phyloP scores from a whole-genome alignment of 2,329 filamentous ascomycete species.

The Cylindrodendrum hubeiense region DNA sequence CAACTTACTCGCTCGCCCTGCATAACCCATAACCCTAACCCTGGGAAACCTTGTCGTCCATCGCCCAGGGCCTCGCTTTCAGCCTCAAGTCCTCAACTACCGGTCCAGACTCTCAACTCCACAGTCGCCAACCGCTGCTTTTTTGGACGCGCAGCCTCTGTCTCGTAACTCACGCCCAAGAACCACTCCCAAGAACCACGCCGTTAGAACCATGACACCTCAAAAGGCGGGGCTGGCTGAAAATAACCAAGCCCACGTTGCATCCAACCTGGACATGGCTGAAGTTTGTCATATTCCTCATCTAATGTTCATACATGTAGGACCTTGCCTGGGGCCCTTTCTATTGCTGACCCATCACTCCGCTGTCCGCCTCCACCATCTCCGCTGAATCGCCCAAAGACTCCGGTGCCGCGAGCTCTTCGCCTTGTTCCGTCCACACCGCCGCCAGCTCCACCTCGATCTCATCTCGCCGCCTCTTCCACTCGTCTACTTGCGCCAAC shows the following conservation, averaged over 20 bases:
- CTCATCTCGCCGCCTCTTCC: constrained; percentile 82
- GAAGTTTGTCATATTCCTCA: not conserved
- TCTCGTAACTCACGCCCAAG: not conserved
- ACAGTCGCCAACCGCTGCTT: not conserved
- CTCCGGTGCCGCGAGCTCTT: constrained; percentile 60
- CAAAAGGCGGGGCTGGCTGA: constrained; percentile 1
- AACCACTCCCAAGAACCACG: too few relatives aligned
- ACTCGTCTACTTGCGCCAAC: constrained; percentile 83
- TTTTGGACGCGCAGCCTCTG: not conserved
- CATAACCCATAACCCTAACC: constrained; percentile 23
- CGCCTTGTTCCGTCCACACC: constrained; percentile 69
- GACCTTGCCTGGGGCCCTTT: constrained; percentile 1
- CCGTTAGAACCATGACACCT: not conserved
- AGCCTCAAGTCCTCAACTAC: not conserved
- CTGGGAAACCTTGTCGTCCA: not conserved
- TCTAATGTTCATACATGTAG: constrained; percentile 14
- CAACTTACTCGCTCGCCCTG: constrained; percentile 20
- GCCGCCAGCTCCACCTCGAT: constrained; percentile 85
- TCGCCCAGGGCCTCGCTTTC: not conserved
- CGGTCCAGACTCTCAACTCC: not conserved
- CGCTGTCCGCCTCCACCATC: not conserved
- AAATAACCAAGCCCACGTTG: not conserved
- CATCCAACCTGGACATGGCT: not conserved
- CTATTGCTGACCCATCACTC: constrained; percentile 5
- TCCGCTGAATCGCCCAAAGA: constrained; percentile 47